These are phyloP conservation scores for Coniochaeta sp. DNA, from an alignment of 2,329 filamentous ascomycete genomes.

Conservation along the genomic window DNA sequence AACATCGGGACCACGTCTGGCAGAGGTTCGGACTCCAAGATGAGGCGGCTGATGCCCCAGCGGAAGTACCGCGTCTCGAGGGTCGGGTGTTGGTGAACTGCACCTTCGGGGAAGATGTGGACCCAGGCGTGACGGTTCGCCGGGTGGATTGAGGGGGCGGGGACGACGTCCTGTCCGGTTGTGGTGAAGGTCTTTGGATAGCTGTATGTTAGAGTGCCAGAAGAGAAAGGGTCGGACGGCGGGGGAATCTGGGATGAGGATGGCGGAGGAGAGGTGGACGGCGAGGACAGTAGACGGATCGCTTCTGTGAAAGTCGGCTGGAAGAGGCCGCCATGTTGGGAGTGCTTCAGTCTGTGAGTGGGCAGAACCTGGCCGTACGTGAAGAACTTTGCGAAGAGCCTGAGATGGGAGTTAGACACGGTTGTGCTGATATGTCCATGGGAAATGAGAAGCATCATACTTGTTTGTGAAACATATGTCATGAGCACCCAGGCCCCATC, in stretches of 20 bases:
- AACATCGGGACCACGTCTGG: slow-evolving; percentile 92
- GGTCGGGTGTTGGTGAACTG: slow-evolving; percentile 78
- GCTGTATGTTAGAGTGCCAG: slow-evolving; percentile 36
- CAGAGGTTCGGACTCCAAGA: slow-evolving; percentile 80
- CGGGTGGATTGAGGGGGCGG: slow-evolving; percentile 64
- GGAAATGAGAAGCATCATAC: slow-evolving; percentile 36
- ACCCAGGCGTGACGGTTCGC: slow-evolving; percentile 74
- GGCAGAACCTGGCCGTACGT: slow-evolving; percentile 83
- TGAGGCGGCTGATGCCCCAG: slow-evolving; percentile 88
- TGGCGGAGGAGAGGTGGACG: slow-evolving; percentile 32
- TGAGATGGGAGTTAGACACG: slow-evolving; percentile 22
- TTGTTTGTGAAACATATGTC: slow-evolving; percentile 91
- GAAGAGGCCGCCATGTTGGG: slow-evolving; percentile 73
- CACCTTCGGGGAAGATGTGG: slow-evolving; percentile 93
- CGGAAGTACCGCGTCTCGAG: slow-evolving; percentile 92
- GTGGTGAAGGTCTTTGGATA: slow-evolving; percentile 38
- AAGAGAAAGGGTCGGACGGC: slow-evolving; percentile 40
- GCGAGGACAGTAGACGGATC: slow-evolving; percentile 69
- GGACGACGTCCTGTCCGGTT: slow-evolving; percentile 56
- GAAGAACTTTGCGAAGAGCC: slow-evolving; percentile 72
- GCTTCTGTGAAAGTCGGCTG: slow-evolving; percentile 85
- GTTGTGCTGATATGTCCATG: background rate
- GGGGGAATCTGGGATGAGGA: slow-evolving; percentile 5
- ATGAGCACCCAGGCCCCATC: slow-evolving; percentile 87
- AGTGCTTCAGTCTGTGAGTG: slow-evolving; percentile 75